Base-by-base conservation (phyloP, 169 alveolate species). In the Eimeria necatrix region DNA sequence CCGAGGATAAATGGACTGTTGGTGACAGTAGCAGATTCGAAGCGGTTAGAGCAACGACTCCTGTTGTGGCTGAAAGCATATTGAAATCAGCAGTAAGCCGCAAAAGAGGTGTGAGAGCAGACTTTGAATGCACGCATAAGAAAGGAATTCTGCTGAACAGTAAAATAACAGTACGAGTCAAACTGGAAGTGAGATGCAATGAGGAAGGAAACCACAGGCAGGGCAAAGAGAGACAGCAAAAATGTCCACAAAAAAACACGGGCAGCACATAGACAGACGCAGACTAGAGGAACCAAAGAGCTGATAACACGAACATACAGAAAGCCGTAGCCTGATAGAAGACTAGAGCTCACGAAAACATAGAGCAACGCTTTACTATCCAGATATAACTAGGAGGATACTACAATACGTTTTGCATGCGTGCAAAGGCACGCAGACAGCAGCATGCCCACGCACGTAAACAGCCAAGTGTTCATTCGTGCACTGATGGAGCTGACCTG, bases 11-110 rank as follows among this genome's bases (percentile, higher is more conserved):
- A 4, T 51, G 73, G 32, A 81, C 90, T 51, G 90, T 22, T 22
- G 90, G 90, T 20, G 90, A 3, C n/a, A 81, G 90, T 24, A 81
- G 56, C 56, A 81, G 51, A 26, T 81, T 81, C 3, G 90, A 81
- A 9, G 90, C 90, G 7, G 90, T 81, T 3, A 81, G 90, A 0
- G 90, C 90, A 41, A 81, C 90, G 32, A 81, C 74, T 12, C 90
- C 90, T 9, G 73, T 53, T 81, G 90, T 73, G 16, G 90, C 90
- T 49, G 89, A 24, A 52, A 24, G 26, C 5, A 52, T 5, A n/a
- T 22, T 4, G 7, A 22, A 18, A 51, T 70, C 74, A 81, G 74
- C 90, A 81, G 53, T 46, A 52, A 41, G 41, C 2, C 41, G 41
- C 41, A 32, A 32, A 32, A 32, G 41, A 32, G 41, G 41, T 32